Base-by-base conservation (phyloP, 73 alveolate genomes). In the Tetrahymena thermophila region DNA sequence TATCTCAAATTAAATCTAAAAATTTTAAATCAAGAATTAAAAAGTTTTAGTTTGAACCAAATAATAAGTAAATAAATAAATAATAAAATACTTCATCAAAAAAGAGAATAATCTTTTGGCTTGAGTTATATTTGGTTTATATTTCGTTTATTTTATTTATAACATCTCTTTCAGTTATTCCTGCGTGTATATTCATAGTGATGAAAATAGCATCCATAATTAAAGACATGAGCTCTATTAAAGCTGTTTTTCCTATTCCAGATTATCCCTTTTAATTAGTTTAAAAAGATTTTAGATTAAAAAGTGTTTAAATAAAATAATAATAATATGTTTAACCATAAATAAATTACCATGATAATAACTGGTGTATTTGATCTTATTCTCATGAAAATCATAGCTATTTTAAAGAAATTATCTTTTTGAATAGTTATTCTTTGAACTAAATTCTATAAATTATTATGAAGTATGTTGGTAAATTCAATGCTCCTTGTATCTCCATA, bases 241-340 rank as follows among this genome's bases (percentile, higher is more conserved):
- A 94, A 7, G 98, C 96, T 31, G 99, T 97, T 94, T 97, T 97
- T 19, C 99, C 99, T 71, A 97, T 95, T 23, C 99, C 99, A 89
- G 99, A 96, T 96, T 97, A 98, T 84, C 99, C 99, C 89, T 71
- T 25, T 28, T 19, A 11, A 58, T 58, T 31, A 56, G 16, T 10
- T 56, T 56, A 19, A 19, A n/a, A 19, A 14, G n/a, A n/a, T n/a
- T n/a, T n/a, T n/a, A n/a, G n/a, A 56, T 56, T 56, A 56, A 56
- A 56, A 56, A 56, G n/a, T n/a, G n/a, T n/a, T n/a, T n/a, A n/a
- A n/a, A n/a, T n/a, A n/a, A n/a, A n/a, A n/a, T n/a, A n/a, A n/a
- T n/a, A n/a, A n/a, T n/a, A n/a, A n/a, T n/a, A n/a, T n/a, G n/a
- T n/a, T n/a, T n/a, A n/a, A n/a, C n/a, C n/a, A n/a, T n/a, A 25